phyloP scores from a whole-genome alignment of 345 rosid genomes.

The Aethionema arabicum region DNA sequence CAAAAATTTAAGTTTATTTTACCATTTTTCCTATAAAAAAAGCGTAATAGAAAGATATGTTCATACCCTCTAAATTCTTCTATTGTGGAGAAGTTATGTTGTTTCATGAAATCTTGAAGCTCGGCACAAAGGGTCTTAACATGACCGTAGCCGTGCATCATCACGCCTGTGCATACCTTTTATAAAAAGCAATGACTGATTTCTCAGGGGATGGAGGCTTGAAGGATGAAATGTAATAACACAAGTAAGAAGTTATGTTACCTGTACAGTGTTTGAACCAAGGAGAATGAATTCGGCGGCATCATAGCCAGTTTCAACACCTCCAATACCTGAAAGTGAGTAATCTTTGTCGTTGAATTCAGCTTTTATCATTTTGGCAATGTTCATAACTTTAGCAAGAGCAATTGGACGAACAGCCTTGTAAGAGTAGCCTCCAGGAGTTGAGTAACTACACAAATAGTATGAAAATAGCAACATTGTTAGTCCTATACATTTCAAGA shows the following conservation, averaged over 20 bases:
- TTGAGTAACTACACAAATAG: slow-evolving; percentile 69
- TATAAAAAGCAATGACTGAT: slow-evolving; percentile 11
- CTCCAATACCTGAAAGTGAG: slow-evolving; percentile 95
- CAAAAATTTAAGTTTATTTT: no score
- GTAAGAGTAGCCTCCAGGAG: slow-evolving; percentile 95
- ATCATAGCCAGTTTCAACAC: slow-evolving; percentile 90
- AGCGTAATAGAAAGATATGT: not conserved
- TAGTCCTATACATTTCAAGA: slow-evolving; percentile 7
- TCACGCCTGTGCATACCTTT: slow-evolving; percentile 95
- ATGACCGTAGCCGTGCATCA: slow-evolving; percentile 95
- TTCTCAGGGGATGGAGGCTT: slow-evolving; percentile 2
- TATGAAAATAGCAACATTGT: slow-evolving; percentile 9
- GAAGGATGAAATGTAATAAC: not conserved
- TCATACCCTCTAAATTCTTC: slow-evolving; percentile 94
- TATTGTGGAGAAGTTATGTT: slow-evolving; percentile 72
- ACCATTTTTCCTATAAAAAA: not conserved
- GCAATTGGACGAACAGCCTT: slow-evolving; percentile 98
- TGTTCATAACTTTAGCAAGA: slow-evolving; percentile 83
- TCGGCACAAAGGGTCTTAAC: slow-evolving; percentile 80
- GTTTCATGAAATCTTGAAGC: slow-evolving; percentile 85
- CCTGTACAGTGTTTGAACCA: slow-evolving; percentile 95
- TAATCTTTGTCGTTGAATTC: slow-evolving; percentile 55
- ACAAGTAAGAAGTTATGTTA: slow-evolving; percentile 25
- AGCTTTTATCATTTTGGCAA: slow-evolving; percentile 83
- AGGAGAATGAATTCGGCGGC: slow-evolving; percentile 95